Conservation (phyloP, 2,329 filamentous ascomycete species). For the Westerdykella sp. region DNA sequence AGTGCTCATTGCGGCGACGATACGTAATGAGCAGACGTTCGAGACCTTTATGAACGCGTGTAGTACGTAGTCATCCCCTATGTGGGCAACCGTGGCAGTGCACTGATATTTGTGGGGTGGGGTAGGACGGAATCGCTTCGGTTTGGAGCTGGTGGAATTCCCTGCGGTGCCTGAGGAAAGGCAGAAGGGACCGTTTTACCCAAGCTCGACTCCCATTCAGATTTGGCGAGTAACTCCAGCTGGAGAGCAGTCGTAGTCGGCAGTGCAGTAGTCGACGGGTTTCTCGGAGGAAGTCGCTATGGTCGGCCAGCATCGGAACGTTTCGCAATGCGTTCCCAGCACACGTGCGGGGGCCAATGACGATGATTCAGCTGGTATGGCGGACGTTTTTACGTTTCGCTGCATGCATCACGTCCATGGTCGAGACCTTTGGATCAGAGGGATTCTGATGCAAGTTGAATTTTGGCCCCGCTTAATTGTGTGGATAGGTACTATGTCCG, state of each 20-base stretch:
- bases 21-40: constrained; percentile 66
- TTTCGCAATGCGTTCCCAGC: constrained; percentile 7
- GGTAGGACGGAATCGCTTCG: constrained; percentile 34
- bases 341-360: constrained; percentile 18
- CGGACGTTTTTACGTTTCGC: too few relatives aligned
- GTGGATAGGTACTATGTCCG: too few relatives aligned
- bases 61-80: constrained; percentile 38
- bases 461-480: too few relatives aligned
- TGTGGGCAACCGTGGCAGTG: constrained; percentile 14
- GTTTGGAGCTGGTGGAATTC: constrained; percentile 27
- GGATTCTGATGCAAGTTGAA: too few relatives aligned
- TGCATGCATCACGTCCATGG: too few relatives aligned
- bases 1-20: constrained; percentile 63
- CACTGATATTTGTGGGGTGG: constrained; percentile 36
- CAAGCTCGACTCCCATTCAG: constrained; percentile 53
- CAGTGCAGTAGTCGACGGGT: too few relatives aligned
- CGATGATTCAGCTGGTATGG: constrained; percentile 1
- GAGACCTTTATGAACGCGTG: constrained; percentile 57
- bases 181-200: constrained; percentile 61
- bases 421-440: too few relatives aligned
- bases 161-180: constrained; percentile 26
- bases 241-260: constrained; percentile 9
- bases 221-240: constrained; percentile 49
- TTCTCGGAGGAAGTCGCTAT: constrained; percentile 15
- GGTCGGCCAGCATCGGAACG: constrained; percentile 14